Base-by-base conservation (phyloP, 179 eudicot genomes). In the Dionaea muscipula region DNA sequence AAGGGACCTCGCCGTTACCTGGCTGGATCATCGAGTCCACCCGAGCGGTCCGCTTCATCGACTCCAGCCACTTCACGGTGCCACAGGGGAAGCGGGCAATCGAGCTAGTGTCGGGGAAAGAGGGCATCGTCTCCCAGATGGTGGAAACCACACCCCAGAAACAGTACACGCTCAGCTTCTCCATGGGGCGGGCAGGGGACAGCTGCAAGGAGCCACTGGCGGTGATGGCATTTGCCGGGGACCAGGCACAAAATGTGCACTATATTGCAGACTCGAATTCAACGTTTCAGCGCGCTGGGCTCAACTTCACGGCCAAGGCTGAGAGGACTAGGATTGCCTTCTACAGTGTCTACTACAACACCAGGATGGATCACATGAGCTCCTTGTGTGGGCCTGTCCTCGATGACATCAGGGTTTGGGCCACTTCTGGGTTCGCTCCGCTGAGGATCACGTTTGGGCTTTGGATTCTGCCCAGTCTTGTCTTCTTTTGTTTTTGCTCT, bases 11-110 rank as follows among this genome's bases (percentile, higher is more conserved):
- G 0, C 86, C 99, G 0, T 61, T 91, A 19, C 99, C 99, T 0
- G 96, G 99, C 14, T 91, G 99, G 99, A 91, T 75, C 1, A 85
- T 91, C 0, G 96, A 87, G 56, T 91, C 99, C 0, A 91, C 88
- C 75, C 60, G 99, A 25, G 99, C 96, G 0, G 94, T 91, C 20
- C 80, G 96, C 13, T 88, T 78, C 68, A 73, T 91, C 1, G 96
- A 91, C 72, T 80, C 99, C 1, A 53, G 74, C 79, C 99, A 91
- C 49, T 91, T 58, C 52, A 62, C 81, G 0, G 81, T 91, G 17
- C 99, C 99, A 0, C 63, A 72, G 43, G 94, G 88, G 16, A 91
- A 91, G 60, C 81, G 99, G 16, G 99, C 86, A 11, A 47, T 91
- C 7, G 99, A 91, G 53, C 72, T 91, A 11, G 75, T 91, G 0